Evolutionary conservation across 768 basidiomycete genomes (phyloP), one percentile per base, ranked within the genome.

Genomic region (Amanita fuliginea): DNA sequence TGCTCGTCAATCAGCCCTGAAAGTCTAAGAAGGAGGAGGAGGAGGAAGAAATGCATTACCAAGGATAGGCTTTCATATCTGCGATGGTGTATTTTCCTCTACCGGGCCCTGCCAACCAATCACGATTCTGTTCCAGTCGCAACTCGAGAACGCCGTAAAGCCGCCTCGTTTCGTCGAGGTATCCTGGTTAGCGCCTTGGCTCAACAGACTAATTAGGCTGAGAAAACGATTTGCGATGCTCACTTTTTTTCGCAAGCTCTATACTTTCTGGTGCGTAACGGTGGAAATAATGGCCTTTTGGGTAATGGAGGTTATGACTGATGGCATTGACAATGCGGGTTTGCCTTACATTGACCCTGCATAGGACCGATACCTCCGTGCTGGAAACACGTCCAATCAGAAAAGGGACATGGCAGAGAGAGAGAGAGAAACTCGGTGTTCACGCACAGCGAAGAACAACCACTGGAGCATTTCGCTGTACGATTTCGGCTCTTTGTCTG

Each of bases 341-440:
- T 32, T 33, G 4, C 48, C 49, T 39, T 48, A 62, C 60, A 54
- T 67, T 88, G 85, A 26, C 86, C 85, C 69, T 91, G 86, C 86
- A 90, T 92, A n/a, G 88, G 86, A 24, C 86, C 87, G 18, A 88
- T 63, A 22, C 83, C 87, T 1, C 85, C 87, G 59, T 88, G 85
- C 81, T 86, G 59, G 22, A 52, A 32, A 32, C 4, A 13, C n/a
- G n/a, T n/a, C n/a, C n/a, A 32, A 32, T 5, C 11, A 32, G 13
- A 8, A 32, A 5, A 32, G 7, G 1, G 45, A 36, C 10, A 18
- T 21, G 37, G 3, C n/a, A 14, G 24, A 19, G 19, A 24, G 39
- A 3, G 13, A 45, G 22, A n/a, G n/a, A n/a, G n/a, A n/a, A n/a
- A n/a, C n/a, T n/a, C n/a, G n/a, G n/a, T n/a, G n/a, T 18, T 32